Evolutionary conservation across 331 rosid species (phyloP).

Genomic region (Malus hybrid): DNA sequence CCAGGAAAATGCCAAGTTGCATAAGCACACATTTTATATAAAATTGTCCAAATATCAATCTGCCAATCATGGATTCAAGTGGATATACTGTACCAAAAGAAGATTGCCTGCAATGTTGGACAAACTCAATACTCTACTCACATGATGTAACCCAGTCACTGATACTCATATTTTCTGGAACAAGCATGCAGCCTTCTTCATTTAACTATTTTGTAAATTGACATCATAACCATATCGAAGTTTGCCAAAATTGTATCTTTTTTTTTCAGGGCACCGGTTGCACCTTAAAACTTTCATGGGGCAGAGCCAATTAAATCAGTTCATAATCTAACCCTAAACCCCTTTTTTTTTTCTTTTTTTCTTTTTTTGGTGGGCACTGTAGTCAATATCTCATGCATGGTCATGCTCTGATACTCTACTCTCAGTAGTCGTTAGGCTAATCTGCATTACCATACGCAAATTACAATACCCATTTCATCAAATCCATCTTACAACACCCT

Average conservation of each 20-base stretch:
- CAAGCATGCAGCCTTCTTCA: background rate
- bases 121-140: background rate
- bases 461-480: background rate
- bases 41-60: conserved; percentile 11
- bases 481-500: background rate
- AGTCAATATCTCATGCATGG: background rate
- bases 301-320: background rate
- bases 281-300: background rate
- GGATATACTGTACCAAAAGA: background rate
- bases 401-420: background rate
- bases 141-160: background rate
- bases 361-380: background rate
- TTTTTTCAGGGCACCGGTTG: background rate
- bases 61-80: conserved; percentile 3
- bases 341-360: background rate
- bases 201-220: background rate
- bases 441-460: background rate
- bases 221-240: background rate
- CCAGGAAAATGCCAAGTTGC: conserved; percentile 28
- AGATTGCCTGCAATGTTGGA: background rate
- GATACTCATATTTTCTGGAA: background rate
- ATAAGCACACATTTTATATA: conserved; percentile 16
- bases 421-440: background rate
- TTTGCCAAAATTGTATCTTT: background rate
- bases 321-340: background rate